Base-by-base conservation (phyloP, 805 yeast species). In the Kluyveromyces siamensis region DNA sequence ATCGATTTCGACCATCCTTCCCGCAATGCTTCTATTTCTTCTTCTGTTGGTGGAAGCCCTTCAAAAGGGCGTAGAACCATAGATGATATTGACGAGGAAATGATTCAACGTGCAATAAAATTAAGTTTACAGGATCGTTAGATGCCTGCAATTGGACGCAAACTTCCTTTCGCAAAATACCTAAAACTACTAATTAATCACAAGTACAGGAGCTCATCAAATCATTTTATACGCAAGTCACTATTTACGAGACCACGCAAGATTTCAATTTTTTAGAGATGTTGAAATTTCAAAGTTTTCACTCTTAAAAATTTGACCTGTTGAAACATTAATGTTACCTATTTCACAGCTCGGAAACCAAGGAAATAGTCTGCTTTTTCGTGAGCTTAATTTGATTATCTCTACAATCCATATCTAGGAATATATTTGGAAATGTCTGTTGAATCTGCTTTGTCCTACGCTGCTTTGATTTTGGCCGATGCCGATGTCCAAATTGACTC, bases 381-480 rank as follows among this genome's bases (percentile, higher is more conserved):
- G 37, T 41, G 51, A 58, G 68, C 68, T 63, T 63, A 63, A 63
- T 58, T 52, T 55, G 68, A 63, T 63, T 64, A 64, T 62, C 63
- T 63, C 64, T 62, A 61, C 39, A 43, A 48, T 49, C 63, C 57
- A 56, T 39, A 36, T 46, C 48, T 45, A 53, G 46, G 49, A 45
- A 41, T 45, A 40, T 41, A 41, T 46, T 46, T 45, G 51, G 72
- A 64, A 72, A 85, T 86, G 93, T 85, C 95, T 73, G 62, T 71
- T 55, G 96, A 89, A 81, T 81, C 95, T 69, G 83, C 91, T 71
- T 87, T 88, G 71, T 86, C 96, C 65, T 89, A 88, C 86, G 98
- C 99, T 73, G 96, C 98, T 70, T 83, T 91, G 75, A 89, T 91
- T 78, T 81, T 91, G 75, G 96, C 97, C 62, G 99, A 91, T 72